These are phyloP conservation scores for Incumbomyces lentus DNA, from an alignment of 2,329 filamentous ascomycete genomes.

Conservation along the genomic window DNA sequence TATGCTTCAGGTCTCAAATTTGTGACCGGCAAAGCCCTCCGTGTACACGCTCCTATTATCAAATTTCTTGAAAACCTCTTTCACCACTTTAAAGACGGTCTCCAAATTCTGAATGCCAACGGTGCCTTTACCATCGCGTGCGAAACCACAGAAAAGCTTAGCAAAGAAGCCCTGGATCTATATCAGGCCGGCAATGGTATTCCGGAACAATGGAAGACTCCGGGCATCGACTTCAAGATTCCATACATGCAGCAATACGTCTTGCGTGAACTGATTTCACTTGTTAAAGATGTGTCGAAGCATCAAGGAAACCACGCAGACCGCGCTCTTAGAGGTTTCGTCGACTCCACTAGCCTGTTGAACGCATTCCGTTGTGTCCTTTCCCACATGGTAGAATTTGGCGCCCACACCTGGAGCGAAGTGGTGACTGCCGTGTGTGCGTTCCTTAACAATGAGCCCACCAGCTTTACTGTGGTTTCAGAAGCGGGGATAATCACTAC, in stretches of 20 bases:
- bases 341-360: slow-evolving; percentile 81
- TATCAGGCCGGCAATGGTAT: slow-evolving; percentile 64
- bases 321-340: slow-evolving; percentile 78
- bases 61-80: slow-evolving; percentile 82
- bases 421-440: slow-evolving; percentile 84
- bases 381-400: slow-evolving; percentile 67
- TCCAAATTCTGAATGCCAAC: slow-evolving; percentile 69
- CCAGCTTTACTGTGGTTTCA: slow-evolving; percentile 89
- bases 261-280: slow-evolving; percentile 87
- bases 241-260: slow-evolving; percentile 90
- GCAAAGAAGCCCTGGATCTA: slow-evolving; percentile 56
- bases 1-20: slow-evolving; percentile 80
- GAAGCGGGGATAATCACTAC: slow-evolving; percentile 85
- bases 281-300: slow-evolving; percentile 90
- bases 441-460: slow-evolving; percentile 98
- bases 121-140: slow-evolving; percentile 84
- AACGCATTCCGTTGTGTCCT: slow-evolving; percentile 71
- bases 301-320: slow-evolving; percentile 76
- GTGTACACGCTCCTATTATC: slow-evolving; percentile 73
- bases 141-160: slow-evolving; percentile 72
- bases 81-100: slow-evolving; percentile 73
- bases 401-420: slow-evolving; percentile 91
- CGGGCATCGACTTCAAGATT: slow-evolving; percentile 83
- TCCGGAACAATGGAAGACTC: slow-evolving; percentile 60
- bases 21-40: slow-evolving; percentile 69